Evolutionary conservation across 176 grass and related monocot species (phyloP), one percentile per base, ranked within the genome.

Genomic region (Cenchrus americanus): DNA sequence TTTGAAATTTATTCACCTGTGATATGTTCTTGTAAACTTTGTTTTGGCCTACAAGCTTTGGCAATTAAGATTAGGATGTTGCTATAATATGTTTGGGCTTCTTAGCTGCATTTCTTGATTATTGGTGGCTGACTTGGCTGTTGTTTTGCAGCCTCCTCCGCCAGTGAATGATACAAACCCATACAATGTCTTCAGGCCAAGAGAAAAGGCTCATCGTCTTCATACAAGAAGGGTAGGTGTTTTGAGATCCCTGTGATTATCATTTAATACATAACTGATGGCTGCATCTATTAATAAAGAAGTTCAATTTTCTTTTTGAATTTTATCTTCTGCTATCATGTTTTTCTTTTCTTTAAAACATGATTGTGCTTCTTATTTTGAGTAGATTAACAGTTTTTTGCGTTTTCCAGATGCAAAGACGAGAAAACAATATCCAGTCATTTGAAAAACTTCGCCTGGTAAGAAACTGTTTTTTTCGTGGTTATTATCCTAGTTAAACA

Each of bases 101-200:
- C 62, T 62, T 80, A 18, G 57, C 80, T 76, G 18, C 11, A 62
- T 55, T 68, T 44, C 14, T 82, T 86, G 34, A 37, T 82, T 61
- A 27, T 19, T 85, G 17, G 75, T 87, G 66, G 76, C 88, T 86
- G 71, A 68, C 73, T 58, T 80, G 66, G 47, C 62, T 69, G 41
- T 85, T 87, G 22, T 57, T 90, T 34, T 92, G 85, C 68, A 99
- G 96, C 96, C 93, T 22, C 96, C 96, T 81, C 96, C 96, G 4
- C 96, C 96, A 7, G 91, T 92, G 60, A 99, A 94, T 82, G 96
- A 99, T 82, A 99, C 93, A 22, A 99, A 94, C 79, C 96, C 96
- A 50, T 99, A 96, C 72, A 99, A 99, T 96, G 96, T 99, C 34
- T 99, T 99, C 84, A 94, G 96, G 88, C 93, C 96, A 73, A 96